Evolutionary conservation across 139 green algal genomes (phyloP).

Genomic region (Zygnema circumcarinatum): DNA sequence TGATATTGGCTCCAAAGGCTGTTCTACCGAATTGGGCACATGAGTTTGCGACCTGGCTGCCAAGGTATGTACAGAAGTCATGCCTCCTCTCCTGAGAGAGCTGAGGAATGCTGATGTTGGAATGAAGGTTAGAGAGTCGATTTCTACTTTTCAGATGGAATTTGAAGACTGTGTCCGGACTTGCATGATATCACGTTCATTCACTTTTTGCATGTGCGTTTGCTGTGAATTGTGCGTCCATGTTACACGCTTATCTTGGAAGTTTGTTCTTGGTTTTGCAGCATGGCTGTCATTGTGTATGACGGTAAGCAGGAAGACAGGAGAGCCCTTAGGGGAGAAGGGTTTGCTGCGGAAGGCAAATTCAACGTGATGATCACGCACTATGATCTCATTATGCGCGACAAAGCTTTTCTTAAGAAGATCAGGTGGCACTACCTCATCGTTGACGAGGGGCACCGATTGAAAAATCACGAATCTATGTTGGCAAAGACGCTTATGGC

Average conservation of each 20-base stretch:
- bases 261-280: no score
- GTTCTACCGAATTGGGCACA: conserved; percentile 74
- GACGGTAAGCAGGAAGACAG: conserved; percentile 66
- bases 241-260: no score
- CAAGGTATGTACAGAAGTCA: conserved; percentile 32
- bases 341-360: conserved; percentile 50
- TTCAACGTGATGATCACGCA: conserved; percentile 78
- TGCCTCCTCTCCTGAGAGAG: no score
- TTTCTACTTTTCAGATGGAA: no score
- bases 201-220: no score
- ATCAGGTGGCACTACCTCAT: conserved; percentile 76
- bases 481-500: conserved; percentile 62
- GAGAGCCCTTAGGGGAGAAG: conserved; percentile 57
- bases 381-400: conserved; percentile 71
- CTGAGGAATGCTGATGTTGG: no score
- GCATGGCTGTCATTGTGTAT: conserved; percentile 40
- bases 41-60: conserved; percentile 74
- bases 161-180: no score
- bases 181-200: no score
- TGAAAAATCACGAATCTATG: conserved; percentile 77
- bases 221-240: no score
- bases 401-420: conserved; percentile 73
- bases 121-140: no score
- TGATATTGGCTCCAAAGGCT: conserved; percentile 77
- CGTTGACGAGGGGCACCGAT: conserved; percentile 81